These are phyloP conservation scores for Eudorina sp. DNA, from an alignment of 139 green algal genomes.

Conservation along the genomic window DNA sequence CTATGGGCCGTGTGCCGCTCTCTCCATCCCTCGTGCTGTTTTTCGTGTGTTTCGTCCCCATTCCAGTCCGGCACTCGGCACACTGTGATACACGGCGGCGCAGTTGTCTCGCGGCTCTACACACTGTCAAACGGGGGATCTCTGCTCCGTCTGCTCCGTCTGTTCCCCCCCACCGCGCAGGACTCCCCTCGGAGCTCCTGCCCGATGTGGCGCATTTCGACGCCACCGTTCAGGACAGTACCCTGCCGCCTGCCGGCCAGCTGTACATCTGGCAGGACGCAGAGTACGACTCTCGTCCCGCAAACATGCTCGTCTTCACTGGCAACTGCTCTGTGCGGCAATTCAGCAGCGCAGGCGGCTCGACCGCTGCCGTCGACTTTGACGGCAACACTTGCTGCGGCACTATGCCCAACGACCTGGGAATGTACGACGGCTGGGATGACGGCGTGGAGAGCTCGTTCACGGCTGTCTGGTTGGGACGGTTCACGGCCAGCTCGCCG, in stretches of 20 bases:
- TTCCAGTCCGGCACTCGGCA: too few relatives aligned
- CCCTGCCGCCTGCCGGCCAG: neutral
- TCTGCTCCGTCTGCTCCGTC: too few relatives aligned
- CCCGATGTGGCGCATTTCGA: constrained; percentile 9
- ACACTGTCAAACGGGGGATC: too few relatives aligned
- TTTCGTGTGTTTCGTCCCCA: too few relatives aligned
- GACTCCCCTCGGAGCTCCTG: neutral
- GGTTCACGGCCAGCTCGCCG: neutral
- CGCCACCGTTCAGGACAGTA: neutral
- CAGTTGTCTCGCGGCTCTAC: too few relatives aligned
- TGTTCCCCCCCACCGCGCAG: too few relatives aligned
- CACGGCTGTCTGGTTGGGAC: neutral
- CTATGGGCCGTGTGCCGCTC: too few relatives aligned
- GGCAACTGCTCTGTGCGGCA: neutral
- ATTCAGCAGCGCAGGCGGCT: neutral
- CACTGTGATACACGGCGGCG: too few relatives aligned
- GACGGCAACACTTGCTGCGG: neutral
- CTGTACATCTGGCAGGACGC: constrained; percentile 24
- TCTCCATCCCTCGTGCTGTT: too few relatives aligned
- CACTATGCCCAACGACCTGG: neutral
- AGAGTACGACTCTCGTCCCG: neutral
- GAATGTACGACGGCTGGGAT: neutral
- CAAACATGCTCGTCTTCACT: constrained; percentile 2
- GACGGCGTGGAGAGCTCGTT: neutral
- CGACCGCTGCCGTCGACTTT: constrained; percentile 3